Evolutionary conservation across 2,329 filamentous ascomycete genomes (phyloP), one percentile per base, ranked within the genome.

Genomic region (Blastomyces gilchristii): DNA sequence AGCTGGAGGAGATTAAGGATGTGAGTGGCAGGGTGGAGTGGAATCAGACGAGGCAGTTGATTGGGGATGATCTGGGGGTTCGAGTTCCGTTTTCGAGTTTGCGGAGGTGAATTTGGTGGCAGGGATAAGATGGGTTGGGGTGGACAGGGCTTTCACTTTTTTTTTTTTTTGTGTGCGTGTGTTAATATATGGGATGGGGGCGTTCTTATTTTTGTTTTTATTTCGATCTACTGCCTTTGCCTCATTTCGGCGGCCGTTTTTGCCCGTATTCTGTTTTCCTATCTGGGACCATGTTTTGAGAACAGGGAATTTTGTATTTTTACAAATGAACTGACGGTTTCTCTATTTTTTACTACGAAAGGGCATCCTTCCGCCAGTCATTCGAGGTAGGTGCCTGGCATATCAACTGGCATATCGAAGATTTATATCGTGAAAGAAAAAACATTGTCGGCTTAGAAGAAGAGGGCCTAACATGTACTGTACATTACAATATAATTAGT

Each of bases 1-100:
- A 82, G 72, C 75, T 87, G 67, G 81, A 84, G 68, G 82, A 86
- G 68, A 82, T 87, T 66, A 83, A 81, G 73, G 78, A 84, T 71
- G 77, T 86, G 43, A 73, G 75, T 11, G 84, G 85, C 18, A 75
- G 78, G 68, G 81, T 83, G 60, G 76, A 80, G 60, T 87, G 82
- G 82, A 79, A 77, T 68, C 71, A 73, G 56, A 66, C 49, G 31
- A 68, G 70, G 62, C 72, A 63, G 67, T 62, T 64, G 39, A 65
- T 63, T 47, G 67, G 65, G 28, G 43, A 61, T 41, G 63, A 62
- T 28, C 54, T 56, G 31, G 62, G 58, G 49, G 14, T 34, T 47
- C 47, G 53, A n/a, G 47, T 52, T 37, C n/a, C 57, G 5, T 47
- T 59, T 25, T 47, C 57, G 22, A 59, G 57, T n/a, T 6, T 47